Evolutionary conservation across 768 basidiomycete genomes (phyloP).

Genomic region (Multifurca ochricompacta): DNA sequence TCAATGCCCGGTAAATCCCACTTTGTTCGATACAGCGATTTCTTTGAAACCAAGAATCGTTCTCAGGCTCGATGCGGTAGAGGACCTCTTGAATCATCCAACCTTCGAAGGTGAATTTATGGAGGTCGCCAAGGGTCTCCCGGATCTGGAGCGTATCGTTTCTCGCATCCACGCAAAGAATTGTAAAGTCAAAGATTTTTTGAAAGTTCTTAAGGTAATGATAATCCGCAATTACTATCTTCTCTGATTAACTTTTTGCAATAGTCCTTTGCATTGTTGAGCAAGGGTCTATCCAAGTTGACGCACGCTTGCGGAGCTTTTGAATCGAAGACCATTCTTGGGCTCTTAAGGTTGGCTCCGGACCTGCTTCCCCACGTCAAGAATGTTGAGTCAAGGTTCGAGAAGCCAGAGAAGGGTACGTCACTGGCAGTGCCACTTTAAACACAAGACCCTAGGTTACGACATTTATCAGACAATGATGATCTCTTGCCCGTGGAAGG

Average conservation of each 20-base stretch:
- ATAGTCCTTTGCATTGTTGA: slow-evolving; percentile 72
- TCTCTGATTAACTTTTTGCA: neutral
- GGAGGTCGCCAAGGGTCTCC: slow-evolving; percentile 69
- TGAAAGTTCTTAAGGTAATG: slow-evolving; percentile 66
- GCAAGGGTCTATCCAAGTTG: slow-evolving; percentile 54
- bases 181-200: slow-evolving; percentile 80
- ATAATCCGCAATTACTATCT: neutral
- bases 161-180: slow-evolving; percentile 93
- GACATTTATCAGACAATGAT: slow-evolving; percentile 39
- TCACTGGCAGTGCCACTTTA: neutral
- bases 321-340: slow-evolving; percentile 65
- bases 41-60: neutral
- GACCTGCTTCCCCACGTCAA: slow-evolving; percentile 66
- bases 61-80: slow-evolving; percentile 81
- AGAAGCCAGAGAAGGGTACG: slow-evolving; percentile 53
- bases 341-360: slow-evolving; percentile 72
- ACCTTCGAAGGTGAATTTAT: slow-evolving; percentile 72
- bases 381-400: slow-evolving; percentile 67
- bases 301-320: slow-evolving; percentile 64
- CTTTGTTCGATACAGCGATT: neutral
- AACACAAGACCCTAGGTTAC: neutral
- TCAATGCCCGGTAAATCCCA: slow-evolving; percentile 69
- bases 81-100: slow-evolving; percentile 79
- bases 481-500: slow-evolving; percentile 78
- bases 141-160: slow-evolving; percentile 89